Evolutionary conservation across 2,329 filamentous ascomycete genomes (phyloP).

Genomic region (Aspergillus bombycis): DNA sequence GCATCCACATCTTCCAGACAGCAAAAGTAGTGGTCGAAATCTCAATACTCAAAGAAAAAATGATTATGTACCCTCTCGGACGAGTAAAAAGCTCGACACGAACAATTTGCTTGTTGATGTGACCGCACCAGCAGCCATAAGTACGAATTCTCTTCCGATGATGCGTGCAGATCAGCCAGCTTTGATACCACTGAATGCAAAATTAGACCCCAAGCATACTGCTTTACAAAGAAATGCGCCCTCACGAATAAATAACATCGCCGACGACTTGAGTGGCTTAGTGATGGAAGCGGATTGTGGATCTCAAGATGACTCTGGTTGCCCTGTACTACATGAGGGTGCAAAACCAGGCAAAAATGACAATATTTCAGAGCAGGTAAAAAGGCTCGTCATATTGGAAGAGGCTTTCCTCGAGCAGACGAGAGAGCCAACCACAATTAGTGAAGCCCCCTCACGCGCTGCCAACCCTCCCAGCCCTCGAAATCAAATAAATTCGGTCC

Average conservation of each 20-base stretch:
- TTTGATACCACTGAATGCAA: constrained; percentile 18
- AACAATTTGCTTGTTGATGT: constrained; percentile 20
- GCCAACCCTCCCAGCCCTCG: not conserved
- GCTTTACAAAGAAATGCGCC: not conserved
- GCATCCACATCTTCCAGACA: not conserved
- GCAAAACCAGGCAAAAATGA: not conserved
- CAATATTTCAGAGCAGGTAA: not conserved
- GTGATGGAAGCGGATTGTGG: constrained; percentile 2
- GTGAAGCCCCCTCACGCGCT: not conserved
- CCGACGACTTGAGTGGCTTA: constrained; percentile 14
- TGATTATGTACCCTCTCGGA: not conserved
- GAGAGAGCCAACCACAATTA: not conserved
- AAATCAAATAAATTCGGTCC: constrained; percentile 3
- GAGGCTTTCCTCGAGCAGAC: not conserved
- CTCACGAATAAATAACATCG: not conserved
- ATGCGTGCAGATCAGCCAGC: constrained; percentile 24
- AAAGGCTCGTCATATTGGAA: constrained; percentile 12
- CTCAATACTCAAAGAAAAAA: not conserved
- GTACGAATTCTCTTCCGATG: not conserved
- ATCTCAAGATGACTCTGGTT: not conserved
- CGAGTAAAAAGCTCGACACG: constrained; percentile 1
- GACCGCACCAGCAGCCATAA: constrained; percentile 5
- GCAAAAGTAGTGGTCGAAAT: not conserved
- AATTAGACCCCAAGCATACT: not conserved
- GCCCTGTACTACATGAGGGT: not conserved